Evolutionary conservation across 257 asterid species (phyloP).

Genomic region (Osmanthus fragrans): DNA sequence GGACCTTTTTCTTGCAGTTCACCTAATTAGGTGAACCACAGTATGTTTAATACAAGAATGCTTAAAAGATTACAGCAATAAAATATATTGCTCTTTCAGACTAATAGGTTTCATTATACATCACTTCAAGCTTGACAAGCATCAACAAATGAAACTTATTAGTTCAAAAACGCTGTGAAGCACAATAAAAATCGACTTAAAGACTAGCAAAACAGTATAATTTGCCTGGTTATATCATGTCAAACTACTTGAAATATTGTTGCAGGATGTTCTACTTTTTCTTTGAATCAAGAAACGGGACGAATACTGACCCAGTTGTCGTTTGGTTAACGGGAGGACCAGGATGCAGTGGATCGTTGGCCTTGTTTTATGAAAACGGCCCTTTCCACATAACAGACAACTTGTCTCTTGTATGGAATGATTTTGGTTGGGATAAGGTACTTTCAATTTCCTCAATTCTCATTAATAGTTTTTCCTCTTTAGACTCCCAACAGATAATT

Average conservation of each 20-base stretch:
- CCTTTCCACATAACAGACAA: slow-evolving; percentile 55
- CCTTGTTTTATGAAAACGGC: slow-evolving; percentile 81
- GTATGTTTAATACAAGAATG: neutral
- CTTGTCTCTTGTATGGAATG: slow-evolving; percentile 66
- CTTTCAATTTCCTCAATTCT: neutral
- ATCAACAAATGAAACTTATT: too few relatives aligned
- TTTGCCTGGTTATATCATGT: neutral
- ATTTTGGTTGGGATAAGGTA: slow-evolving; percentile 93
- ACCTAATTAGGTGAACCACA: too few relatives aligned
- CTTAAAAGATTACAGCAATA: neutral
- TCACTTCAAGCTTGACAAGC: too few relatives aligned
- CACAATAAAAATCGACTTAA: too few relatives aligned
- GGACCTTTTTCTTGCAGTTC: neutral
- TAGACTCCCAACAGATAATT: neutral
- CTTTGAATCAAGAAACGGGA: slow-evolving; percentile 65
- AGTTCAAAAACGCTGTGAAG: too few relatives aligned
- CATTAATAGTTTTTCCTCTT: neutral
- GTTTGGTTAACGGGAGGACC: slow-evolving; percentile 90
- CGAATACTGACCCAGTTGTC: slow-evolving; percentile 56
- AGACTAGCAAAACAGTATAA: neutral
- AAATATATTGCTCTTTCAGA: neutral
- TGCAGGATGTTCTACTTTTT: slow-evolving; percentile 83
- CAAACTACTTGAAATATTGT: neutral
- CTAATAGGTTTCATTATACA: too few relatives aligned
- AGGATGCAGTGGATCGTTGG: slow-evolving; percentile 82